phyloP scores from a whole-genome alignment of 345 rosid genomes.

The Eucalyptus pauciflora region DNA sequence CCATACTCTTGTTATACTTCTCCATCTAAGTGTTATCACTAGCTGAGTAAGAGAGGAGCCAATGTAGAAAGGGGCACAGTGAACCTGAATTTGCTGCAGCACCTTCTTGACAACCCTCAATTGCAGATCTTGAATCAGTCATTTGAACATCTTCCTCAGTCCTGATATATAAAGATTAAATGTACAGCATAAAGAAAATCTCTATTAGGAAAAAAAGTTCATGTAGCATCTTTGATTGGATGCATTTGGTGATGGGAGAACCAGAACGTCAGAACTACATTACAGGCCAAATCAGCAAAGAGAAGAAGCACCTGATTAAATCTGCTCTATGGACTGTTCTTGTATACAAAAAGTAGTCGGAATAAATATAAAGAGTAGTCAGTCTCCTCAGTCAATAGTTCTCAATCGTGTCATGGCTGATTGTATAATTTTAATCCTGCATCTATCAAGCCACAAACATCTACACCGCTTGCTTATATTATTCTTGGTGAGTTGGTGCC shows the following conservation, averaged over 20 bases:
- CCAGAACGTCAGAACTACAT: not conserved
- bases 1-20: not conserved
- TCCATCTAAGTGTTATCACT: not conserved
- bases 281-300: not conserved
- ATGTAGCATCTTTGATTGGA: not conserved
- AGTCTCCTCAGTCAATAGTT: not conserved
- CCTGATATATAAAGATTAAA: constrained; percentile 1
- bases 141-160: constrained; percentile 10
- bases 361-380: not conserved
- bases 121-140: constrained; percentile 17
- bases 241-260: not conserved
- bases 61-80: not conserved
- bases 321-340: not conserved
- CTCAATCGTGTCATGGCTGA: not conserved
- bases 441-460: not conserved
- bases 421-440: not conserved
- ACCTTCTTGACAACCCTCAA: constrained; percentile 5
- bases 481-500: not conserved
- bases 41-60: not conserved
- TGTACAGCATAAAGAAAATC: not conserved
- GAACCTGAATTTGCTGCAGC: constrained; percentile 39
- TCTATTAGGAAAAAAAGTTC: not conserved
- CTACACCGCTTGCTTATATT: not conserved
- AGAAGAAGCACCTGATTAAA: not conserved
- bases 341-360: not conserved